Conservation (phyloP, 495 filamentous ascomycete genomes). For the Talaromyces stipitatus region DNA sequence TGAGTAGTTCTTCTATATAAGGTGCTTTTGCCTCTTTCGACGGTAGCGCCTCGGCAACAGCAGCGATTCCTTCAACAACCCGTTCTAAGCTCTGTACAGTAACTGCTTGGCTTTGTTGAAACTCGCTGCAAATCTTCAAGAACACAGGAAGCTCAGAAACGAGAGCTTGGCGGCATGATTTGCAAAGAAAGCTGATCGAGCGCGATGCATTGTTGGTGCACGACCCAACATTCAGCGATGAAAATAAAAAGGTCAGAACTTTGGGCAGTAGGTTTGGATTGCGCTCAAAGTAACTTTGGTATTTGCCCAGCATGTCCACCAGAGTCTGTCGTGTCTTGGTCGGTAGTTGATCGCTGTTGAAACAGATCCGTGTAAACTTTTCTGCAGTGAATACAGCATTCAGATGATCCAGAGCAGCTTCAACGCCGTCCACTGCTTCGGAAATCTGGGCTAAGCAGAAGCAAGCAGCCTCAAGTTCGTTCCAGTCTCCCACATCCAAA, state of each 20-base stretch:
- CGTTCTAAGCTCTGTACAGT: conserved; percentile 70
- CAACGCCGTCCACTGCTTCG: conserved; percentile 64
- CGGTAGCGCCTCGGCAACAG: conserved; percentile 72
- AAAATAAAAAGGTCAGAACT: conserved; percentile 76
- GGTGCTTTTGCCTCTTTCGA: conserved; percentile 53
- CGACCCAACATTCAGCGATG: conserved; percentile 55
- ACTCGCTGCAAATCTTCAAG: conserved; percentile 64
- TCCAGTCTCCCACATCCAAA: conserved; percentile 56
- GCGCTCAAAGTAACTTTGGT: conserved; percentile 74
- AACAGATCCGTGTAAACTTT: conserved; percentile 44
- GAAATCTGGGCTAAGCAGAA: conserved; percentile 73
- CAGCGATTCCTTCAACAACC: conserved; percentile 74
- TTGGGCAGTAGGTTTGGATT: conserved; percentile 62
- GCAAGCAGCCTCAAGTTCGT: conserved; percentile 68
- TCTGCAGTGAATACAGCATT: conserved; percentile 64
- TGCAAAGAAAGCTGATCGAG: conserved; percentile 74
- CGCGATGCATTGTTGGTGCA: conserved; percentile 68
- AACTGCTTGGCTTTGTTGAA: conserved; percentile 50
- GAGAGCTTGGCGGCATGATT: conserved; percentile 65
- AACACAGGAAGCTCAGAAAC: conserved; percentile 67
- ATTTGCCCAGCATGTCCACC: conserved; percentile 68
- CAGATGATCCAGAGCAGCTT: conserved; percentile 57
- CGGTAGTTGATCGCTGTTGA: conserved; percentile 47
- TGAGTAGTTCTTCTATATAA: conserved; percentile 57
- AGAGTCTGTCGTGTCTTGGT: conserved; percentile 68